These are phyloP conservation scores for Penicillium ucsense DNA, from an alignment of 495 filamentous ascomycete species.

Conservation along the genomic window DNA sequence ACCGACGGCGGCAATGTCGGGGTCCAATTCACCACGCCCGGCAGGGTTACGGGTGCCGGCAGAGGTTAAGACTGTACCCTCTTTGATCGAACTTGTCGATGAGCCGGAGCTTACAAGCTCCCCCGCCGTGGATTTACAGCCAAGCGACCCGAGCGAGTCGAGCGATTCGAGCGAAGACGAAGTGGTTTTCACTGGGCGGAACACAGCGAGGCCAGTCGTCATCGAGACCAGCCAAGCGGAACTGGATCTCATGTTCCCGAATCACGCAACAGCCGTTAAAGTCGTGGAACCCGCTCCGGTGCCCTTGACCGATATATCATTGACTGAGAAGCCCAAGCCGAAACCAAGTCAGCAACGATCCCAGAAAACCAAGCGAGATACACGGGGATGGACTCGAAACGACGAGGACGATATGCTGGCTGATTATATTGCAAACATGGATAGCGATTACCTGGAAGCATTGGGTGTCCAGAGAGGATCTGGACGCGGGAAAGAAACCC, in stretches of 20 bases:
- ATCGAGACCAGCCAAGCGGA: slow-evolving; percentile 10
- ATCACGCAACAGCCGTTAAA: background rate
- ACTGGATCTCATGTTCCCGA: slow-evolving; percentile 3
- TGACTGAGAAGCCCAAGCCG: background rate
- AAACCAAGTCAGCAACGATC: background rate
- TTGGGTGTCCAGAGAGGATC: too few species aligned
- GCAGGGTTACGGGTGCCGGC: too few species aligned
- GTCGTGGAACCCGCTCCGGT: background rate
- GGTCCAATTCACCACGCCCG: background rate
- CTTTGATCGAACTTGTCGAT: too few species aligned
- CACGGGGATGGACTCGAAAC: slow-evolving; percentile 2
- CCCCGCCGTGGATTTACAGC: background rate
- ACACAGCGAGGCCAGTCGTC: slow-evolving; percentile 8
- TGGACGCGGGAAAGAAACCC: too few species aligned
- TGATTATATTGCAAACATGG: slow-evolving; percentile 73
- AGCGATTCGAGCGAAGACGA: slow-evolving; percentile 34
- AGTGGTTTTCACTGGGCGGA: slow-evolving; percentile 32
- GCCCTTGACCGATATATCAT: background rate
- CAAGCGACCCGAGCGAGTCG: background rate
- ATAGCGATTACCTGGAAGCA: slow-evolving; percentile 18
- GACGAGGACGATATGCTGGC: slow-evolving; percentile 49
- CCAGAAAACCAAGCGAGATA: background rate
- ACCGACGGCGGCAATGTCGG: slow-evolving; percentile 1
- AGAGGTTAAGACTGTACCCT: too few species aligned
- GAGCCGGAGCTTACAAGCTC: too few species aligned